Evolutionary conservation across 257 asterid species (phyloP).

Genomic region (Solanum appendiculatum): DNA sequence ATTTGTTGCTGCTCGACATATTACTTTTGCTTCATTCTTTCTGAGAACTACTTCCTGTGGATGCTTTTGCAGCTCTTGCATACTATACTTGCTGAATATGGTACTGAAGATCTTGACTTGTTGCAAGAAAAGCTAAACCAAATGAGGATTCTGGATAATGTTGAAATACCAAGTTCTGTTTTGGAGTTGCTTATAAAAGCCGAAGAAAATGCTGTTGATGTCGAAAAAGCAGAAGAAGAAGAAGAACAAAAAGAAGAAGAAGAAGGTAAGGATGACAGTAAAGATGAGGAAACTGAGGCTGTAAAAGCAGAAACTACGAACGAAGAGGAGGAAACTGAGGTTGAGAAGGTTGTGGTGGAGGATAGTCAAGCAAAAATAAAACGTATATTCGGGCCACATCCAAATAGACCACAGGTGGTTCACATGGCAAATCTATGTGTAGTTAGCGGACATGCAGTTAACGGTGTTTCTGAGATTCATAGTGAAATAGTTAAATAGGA

Average conservation of each 20-base stretch:
- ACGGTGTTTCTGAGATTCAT: constrained; percentile 86
- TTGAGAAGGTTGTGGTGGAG: constrained; percentile 15
- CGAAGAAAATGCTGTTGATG: not conserved
- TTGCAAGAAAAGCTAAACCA: constrained; percentile 44
- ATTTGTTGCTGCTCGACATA: not conserved
- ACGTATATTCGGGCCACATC: constrained; percentile 11
- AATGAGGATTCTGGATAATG: constrained; percentile 74
- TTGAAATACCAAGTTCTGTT: constrained; percentile 52
- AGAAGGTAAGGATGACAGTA: constrained; percentile 13
- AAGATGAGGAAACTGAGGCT: constrained; percentile 6
- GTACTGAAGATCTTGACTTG: constrained; percentile 42
- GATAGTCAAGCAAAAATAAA: not conserved
- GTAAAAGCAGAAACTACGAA: not conserved
- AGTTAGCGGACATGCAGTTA: constrained; percentile 79
- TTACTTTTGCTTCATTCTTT: not conserved
- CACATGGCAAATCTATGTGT: constrained; percentile 88
- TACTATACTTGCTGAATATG: constrained; percentile 51
- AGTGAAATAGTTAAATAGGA: constrained; percentile 76
- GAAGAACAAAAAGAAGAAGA: constrained; percentile 13
- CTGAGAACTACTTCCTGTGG: not conserved
- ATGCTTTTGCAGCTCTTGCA: constrained; percentile 31
- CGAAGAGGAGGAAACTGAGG: constrained; percentile 21
- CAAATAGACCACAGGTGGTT: constrained; percentile 46
- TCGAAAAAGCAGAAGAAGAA: constrained; percentile 10
- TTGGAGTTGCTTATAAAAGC: constrained; percentile 14